These are phyloP conservation scores for Syncephalastrum racemosum DNA, from an alignment of 371 early-diverging fungal species.

Conservation along the genomic window DNA sequence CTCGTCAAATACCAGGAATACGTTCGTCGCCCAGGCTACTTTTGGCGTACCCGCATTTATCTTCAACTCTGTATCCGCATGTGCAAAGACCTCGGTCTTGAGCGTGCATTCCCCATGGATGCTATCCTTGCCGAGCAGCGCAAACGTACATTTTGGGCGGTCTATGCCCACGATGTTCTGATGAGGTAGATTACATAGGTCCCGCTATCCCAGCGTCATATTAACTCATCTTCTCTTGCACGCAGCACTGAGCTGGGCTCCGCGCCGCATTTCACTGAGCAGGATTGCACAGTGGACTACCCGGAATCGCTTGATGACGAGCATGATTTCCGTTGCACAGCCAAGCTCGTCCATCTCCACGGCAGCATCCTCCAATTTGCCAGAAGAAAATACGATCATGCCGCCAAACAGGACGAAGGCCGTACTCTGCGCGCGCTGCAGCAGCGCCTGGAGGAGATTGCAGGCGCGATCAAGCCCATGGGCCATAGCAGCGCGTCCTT, in stretches of 20 bases:
- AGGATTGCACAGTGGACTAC: slow-evolving; percentile 19
- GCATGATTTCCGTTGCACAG: slow-evolving; percentile 34
- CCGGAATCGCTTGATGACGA: slow-evolving; percentile 18
- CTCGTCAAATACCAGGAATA: slow-evolving; percentile 48
- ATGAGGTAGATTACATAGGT: slow-evolving; percentile 17
- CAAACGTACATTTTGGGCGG: slow-evolving; percentile 27
- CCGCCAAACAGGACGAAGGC: slow-evolving; percentile 6
- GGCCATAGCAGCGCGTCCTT: slow-evolving; percentile 9
- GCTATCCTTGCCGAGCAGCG: slow-evolving; percentile 12
- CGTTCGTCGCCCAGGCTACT: slow-evolving; percentile 43
- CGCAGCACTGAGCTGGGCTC: slow-evolving; percentile 25
- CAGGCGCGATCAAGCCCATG: slow-evolving; percentile 11
- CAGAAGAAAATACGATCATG: slow-evolving; percentile 20
- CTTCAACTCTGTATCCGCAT: slow-evolving; percentile 39
- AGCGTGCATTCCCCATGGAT: slow-evolving; percentile 9
- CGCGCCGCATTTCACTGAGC: slow-evolving; percentile 12
- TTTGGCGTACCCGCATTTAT: slow-evolving; percentile 41
- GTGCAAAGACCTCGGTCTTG: slow-evolving; percentile 37
- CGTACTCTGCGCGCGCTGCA: slow-evolving; percentile 9
- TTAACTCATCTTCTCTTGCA: neutral
- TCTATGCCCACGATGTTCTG: slow-evolving; percentile 25
- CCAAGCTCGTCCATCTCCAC: slow-evolving; percentile 33
- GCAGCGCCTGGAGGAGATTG: slow-evolving; percentile 15
- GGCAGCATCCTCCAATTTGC: slow-evolving; percentile 32
- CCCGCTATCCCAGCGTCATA: neutral